Conservation (phyloP, 1,284 basidiomycete genomes). For the Rhodotorula sp. region DNA sequence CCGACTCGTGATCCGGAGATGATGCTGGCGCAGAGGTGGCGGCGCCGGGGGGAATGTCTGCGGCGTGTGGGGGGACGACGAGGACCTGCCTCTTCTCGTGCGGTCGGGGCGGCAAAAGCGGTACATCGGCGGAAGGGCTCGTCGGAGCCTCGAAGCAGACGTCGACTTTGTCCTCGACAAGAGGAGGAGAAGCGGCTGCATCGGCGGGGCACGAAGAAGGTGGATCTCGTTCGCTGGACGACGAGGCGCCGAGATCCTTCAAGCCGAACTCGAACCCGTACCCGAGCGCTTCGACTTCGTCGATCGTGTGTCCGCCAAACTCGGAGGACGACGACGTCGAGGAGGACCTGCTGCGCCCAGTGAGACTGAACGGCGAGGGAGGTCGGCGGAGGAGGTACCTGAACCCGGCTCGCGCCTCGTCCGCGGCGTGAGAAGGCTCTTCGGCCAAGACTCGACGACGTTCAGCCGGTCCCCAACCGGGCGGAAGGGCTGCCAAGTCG, state of each 20-base stretch:
- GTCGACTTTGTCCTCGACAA: too few species aligned
- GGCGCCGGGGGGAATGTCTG: too few species aligned
- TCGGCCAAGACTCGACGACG: constrained; percentile 20
- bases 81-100: background rate
- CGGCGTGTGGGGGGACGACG: background rate
- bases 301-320: background rate
- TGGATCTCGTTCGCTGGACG: background rate
- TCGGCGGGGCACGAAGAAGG: background rate
- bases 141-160: background rate
- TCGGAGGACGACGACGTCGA: background rate
- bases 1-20: background rate
- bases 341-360: background rate
- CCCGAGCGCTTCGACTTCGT: constrained; percentile 14
- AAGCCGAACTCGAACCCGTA: background rate
- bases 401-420: constrained; percentile 22
- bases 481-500: constrained; percentile 20
- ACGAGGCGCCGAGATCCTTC: background rate
- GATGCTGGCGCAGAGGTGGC: too few species aligned
- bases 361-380: too few species aligned
- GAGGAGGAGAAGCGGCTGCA: background rate
- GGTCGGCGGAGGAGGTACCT: constrained; percentile 1
- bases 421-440: constrained; percentile 26
- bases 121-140: constrained; percentile 7
- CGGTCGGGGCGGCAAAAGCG: constrained; percentile 9
- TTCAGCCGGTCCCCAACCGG: constrained; percentile 29